These are phyloP conservation scores for Trichoderma pleuroti DNA, from an alignment of 2,329 filamentous ascomycete species.

Conservation along the genomic window DNA sequence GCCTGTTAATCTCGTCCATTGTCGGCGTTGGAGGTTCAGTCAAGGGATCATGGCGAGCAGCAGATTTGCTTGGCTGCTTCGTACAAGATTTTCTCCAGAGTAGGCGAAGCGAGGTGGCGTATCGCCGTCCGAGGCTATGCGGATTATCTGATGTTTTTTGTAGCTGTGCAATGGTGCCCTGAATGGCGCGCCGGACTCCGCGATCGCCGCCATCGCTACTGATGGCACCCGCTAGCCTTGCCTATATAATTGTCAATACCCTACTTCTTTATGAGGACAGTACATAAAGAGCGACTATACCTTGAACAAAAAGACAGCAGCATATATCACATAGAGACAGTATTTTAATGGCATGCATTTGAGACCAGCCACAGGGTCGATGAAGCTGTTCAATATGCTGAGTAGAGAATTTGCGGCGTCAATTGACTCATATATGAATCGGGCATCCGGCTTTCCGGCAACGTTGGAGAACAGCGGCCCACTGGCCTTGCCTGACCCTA, in stretches of 20 bases:
- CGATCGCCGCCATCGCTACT: neutral
- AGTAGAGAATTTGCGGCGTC: neutral
- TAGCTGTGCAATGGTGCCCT: neutral
- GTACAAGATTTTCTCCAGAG: neutral
- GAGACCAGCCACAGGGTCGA: neutral
- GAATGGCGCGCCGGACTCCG: neutral
- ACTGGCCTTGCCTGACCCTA: neutral
- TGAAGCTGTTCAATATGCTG: neutral
- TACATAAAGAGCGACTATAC: neutral
- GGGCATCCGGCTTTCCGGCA: neutral
- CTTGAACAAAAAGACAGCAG: neutral
- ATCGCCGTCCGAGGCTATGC: neutral
- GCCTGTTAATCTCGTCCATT: neutral
- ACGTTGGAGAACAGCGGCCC: neutral
- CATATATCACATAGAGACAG: neutral
- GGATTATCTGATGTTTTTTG: conserved; percentile 1
- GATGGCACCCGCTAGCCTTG: neutral
- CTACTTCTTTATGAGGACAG: neutral
- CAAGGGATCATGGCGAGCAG: neutral
- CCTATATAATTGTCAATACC: neutral
- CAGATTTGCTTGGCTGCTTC: neutral
- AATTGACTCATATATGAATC: neutral
- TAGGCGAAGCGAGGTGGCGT: neutral
- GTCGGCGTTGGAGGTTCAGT: neutral
- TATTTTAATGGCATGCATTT: neutral